These are phyloP conservation scores for Penicillium sp. DNA, from an alignment of 2,329 filamentous ascomycete genomes.

Conservation along the genomic window DNA sequence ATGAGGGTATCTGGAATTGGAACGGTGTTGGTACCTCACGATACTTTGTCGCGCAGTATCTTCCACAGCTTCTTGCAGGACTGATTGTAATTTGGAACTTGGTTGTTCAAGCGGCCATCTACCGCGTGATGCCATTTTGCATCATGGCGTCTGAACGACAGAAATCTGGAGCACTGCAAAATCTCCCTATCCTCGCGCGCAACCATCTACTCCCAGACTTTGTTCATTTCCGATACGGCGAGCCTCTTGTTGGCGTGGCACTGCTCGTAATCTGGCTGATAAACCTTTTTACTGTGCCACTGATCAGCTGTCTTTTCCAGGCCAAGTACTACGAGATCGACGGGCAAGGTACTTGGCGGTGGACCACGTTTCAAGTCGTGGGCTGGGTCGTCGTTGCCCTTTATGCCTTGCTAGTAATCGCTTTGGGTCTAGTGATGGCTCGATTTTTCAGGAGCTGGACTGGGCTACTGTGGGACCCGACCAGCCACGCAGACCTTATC, in stretches of 20 bases:
- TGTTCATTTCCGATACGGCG: slow-evolving; percentile 64
- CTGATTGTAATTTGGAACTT: slow-evolving; percentile 73
- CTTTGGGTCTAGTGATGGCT: slow-evolving; percentile 56
- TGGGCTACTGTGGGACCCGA: slow-evolving; percentile 79
- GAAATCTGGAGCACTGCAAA: slow-evolving; percentile 59
- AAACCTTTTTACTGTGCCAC: slow-evolving; percentile 69
- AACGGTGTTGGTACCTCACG: slow-evolving; percentile 63
- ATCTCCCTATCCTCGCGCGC: slow-evolving; percentile 57
- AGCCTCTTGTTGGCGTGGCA: slow-evolving; percentile 63
- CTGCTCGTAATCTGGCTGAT: slow-evolving; percentile 71
- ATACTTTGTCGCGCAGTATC: slow-evolving; percentile 82
- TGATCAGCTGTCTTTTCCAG: slow-evolving; percentile 74
- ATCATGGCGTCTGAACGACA: slow-evolving; percentile 66
- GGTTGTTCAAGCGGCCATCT: slow-evolving; percentile 67
- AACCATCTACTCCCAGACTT: slow-evolving; percentile 67
- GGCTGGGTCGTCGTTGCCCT: slow-evolving; percentile 73
- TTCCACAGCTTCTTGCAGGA: slow-evolving; percentile 73
- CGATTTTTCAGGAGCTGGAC: slow-evolving; percentile 65
- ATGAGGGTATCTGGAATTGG: slow-evolving; percentile 66
- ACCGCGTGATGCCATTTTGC: slow-evolving; percentile 72
- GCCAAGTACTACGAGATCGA: slow-evolving; percentile 59
- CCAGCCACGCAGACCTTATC: slow-evolving; percentile 76
- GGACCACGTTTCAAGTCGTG: slow-evolving; percentile 73
- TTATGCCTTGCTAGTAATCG: slow-evolving; percentile 64
- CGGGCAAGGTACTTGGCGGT: slow-evolving; percentile 63